Evolutionary conservation across 108 stramenopile genomes (phyloP).

Genomic region (Cyclostephanos tholiformis): DNA sequence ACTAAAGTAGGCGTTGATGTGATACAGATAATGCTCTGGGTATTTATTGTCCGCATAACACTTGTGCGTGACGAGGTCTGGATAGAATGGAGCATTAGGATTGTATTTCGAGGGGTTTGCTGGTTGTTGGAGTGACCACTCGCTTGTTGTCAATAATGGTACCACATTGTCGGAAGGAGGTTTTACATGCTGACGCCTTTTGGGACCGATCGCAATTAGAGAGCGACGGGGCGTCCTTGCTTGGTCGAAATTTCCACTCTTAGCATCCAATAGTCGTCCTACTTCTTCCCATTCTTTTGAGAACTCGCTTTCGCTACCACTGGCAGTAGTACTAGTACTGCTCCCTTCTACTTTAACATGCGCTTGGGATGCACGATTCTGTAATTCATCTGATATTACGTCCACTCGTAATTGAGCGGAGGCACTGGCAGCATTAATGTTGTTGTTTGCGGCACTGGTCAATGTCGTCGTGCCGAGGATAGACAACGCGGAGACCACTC

Average conservation of each 20-base stretch:
- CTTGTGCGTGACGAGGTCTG: slow-evolving; percentile 18
- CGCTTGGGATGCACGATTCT: not conserved
- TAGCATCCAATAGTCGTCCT: not conserved
- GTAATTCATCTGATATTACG: not conserved
- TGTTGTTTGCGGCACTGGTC: not conserved
- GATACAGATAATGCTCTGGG: slow-evolving; percentile 40
- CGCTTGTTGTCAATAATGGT: not conserved
- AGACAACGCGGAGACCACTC: not conserved
- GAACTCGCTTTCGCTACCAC: not conserved
- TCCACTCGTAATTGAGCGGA: not conserved
- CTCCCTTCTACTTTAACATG: not conserved
- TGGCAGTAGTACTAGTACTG: not conserved
- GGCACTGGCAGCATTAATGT: not conserved
- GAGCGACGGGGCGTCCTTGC: not conserved
- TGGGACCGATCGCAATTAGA: not conserved
- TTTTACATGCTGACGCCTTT: not conserved
- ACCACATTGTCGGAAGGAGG: not conserved
- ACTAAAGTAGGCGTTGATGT: slow-evolving; percentile 39
- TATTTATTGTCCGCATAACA: slow-evolving; percentile 36
- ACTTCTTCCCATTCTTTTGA: not conserved
- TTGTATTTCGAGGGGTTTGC: not conserved
- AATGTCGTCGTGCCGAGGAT: not conserved
- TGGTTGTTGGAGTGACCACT: not conserved
- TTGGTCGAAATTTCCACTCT: not conserved
- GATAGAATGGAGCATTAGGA: slow-evolving; percentile 34